Conservation (phyloP, 176 grass and related monocot species). For the Poa annua region DNA sequence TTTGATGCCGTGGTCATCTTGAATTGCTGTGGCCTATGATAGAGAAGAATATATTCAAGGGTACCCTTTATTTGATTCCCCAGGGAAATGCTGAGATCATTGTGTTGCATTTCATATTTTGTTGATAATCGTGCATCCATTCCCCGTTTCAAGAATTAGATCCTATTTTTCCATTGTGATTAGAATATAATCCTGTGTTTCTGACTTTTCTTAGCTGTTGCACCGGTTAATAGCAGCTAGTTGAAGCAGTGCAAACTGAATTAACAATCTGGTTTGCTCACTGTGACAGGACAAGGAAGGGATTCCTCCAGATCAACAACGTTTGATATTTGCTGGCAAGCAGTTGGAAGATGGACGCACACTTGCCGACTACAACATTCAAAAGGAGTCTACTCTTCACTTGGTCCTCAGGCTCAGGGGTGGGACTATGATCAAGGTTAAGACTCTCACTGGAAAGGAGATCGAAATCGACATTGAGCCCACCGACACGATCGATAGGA, state of each 20-base stretch:
- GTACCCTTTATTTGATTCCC: constrained; percentile 17
- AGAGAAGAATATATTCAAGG: not conserved
- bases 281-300: constrained; percentile 78
- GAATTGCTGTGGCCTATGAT: not conserved
- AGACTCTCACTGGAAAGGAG: constrained; percentile 90
- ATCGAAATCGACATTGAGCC: constrained; percentile 92
- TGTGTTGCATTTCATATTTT: not conserved
- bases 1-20: no score
- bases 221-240: not conserved
- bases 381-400: constrained; percentile 91
- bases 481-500: constrained; percentile 78
- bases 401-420: constrained; percentile 86
- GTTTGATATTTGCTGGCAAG: constrained; percentile 86
- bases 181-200: not conserved
- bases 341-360: constrained; percentile 86
- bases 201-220: not conserved
- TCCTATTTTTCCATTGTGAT: not conserved
- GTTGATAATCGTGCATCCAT: not conserved
- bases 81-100: not conserved
- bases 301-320: constrained; percentile 83
- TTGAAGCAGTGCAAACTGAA: not conserved
- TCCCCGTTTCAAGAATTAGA: not conserved
- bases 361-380: constrained; percentile 90
- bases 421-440: constrained; percentile 96
- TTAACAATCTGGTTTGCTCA: not conserved